These are phyloP conservation scores for Naumovozyma castellii DNA, from an alignment of 805 yeast species.

Conservation along the genomic window DNA sequence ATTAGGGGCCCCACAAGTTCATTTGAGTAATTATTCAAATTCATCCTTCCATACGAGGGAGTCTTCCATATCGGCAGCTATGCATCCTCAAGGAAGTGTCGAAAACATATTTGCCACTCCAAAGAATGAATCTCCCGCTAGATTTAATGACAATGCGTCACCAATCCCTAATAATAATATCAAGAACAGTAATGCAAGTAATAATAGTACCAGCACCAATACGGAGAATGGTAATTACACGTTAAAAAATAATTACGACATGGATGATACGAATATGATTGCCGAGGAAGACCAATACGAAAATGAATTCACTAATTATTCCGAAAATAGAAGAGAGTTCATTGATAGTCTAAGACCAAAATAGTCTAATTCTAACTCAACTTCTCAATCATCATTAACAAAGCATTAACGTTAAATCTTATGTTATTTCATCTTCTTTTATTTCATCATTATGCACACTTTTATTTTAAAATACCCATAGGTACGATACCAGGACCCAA, in stretches of 20 bases:
- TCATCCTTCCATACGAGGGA: slow-evolving; percentile 20
- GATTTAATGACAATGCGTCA: slow-evolving; percentile 9
- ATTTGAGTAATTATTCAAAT: slow-evolving; percentile 1
- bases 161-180: slow-evolving; percentile 8
- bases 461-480: too few species aligned
- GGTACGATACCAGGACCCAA: too few species aligned
- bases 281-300: slow-evolving; percentile 39
- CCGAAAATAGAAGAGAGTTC: slow-evolving; percentile 35
- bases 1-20: background rate
- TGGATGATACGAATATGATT: slow-evolving; percentile 26
- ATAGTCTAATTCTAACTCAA: slow-evolving; percentile 6
- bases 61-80: slow-evolving; percentile 20
- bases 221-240: slow-evolving; percentile 7
- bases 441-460: too few species aligned
- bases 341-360: slow-evolving; percentile 35
- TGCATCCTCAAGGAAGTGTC: slow-evolving; percentile 13
- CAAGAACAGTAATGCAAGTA: slow-evolving; percentile 9
- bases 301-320: slow-evolving; percentile 39
- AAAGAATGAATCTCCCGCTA: slow-evolving; percentile 5
- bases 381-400: too few species aligned
- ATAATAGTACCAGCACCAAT: slow-evolving; percentile 6
- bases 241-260: slow-evolving; percentile 29
- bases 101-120: slow-evolving; percentile 22
- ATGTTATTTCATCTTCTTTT: too few species aligned
- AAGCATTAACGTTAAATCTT: too few species aligned